Evolutionary conservation across 129 eudicot genomes (phyloP).

Genomic region (Flaveria linearis): DNA sequence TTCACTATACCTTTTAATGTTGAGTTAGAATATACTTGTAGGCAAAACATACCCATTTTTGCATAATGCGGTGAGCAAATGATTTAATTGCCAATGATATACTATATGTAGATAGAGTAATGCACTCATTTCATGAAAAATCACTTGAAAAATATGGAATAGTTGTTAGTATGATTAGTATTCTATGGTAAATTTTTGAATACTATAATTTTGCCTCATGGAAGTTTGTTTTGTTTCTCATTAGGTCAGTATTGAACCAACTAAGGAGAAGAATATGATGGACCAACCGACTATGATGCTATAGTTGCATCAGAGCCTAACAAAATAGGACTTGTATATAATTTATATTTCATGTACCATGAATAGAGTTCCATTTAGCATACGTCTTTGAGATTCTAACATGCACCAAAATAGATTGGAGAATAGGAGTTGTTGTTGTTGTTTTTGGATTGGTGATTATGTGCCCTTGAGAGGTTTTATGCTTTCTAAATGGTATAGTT

Average conservation of each 20-base stretch:
- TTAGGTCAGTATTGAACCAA: constrained; percentile 74
- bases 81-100: not conserved
- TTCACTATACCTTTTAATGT: not conserved
- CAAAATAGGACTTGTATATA: constrained; percentile 66
- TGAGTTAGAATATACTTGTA: not conserved
- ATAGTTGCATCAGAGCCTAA: constrained; percentile 53
- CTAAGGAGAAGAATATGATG: constrained; percentile 49
- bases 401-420: constrained; percentile 66
- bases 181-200: not conserved
- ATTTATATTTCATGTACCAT: constrained; percentile 16
- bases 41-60: not conserved
- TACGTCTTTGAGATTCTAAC: constrained; percentile 27
- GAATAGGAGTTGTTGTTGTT: constrained; percentile 65
- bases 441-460: constrained; percentile 70
- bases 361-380: constrained; percentile 25
- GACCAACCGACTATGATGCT: constrained; percentile 86
- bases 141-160: constrained; percentile 8
- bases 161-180: not conserved
- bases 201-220: not conserved
- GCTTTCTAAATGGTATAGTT: constrained; percentile 75
- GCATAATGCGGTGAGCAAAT: too few relatives aligned
- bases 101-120: not conserved
- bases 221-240: constrained; percentile 1
- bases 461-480: constrained; percentile 79
- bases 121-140: constrained; percentile 3